Conservation (phyloP, 371 early-diverging fungal genomes). For the Catenaria anguillulae region DNA sequence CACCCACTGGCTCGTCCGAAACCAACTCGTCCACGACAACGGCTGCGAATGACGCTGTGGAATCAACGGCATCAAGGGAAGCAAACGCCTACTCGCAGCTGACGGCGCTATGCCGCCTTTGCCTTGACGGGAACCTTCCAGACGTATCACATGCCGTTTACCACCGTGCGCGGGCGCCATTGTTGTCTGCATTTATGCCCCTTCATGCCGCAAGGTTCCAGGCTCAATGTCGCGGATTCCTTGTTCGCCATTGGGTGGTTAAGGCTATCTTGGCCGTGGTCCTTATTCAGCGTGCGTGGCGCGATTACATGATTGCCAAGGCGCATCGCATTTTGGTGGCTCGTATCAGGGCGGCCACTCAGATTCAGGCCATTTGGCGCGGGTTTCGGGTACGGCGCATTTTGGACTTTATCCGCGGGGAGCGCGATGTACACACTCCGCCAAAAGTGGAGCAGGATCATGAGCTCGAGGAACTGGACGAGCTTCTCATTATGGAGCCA, state of each 20-base stretch:
- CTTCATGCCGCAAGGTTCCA: neutral
- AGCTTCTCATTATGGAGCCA: neutral
- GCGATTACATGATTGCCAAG: neutral
- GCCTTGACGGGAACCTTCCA: constrained; percentile 1
- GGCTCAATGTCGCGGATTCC: neutral
- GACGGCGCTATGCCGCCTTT: neutral
- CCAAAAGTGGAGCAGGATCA: neutral
- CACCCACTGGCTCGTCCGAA: no score
- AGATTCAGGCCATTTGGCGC: neutral
- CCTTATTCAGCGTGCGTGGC: neutral
- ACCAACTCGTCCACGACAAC: no score
- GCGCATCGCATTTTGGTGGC: no score
- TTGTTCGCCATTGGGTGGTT: neutral
- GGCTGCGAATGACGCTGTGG: no score
- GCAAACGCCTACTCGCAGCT: neutral
- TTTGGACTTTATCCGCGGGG: neutral
- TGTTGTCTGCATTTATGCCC: neutral
- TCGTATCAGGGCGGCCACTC: neutral
- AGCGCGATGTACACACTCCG: neutral
- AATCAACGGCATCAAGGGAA: neutral
- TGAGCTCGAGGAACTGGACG: neutral
- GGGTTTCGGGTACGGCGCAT: neutral
- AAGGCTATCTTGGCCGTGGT: neutral
- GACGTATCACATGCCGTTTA: neutral
- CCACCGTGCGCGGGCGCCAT: neutral